Percentiles rank a stretch among this genome's conserved stretches.
phyloP scores from a whole-genome alignment of 2,329 filamentous ascomycete genomes.

The Talaromyces sp. region DNA sequence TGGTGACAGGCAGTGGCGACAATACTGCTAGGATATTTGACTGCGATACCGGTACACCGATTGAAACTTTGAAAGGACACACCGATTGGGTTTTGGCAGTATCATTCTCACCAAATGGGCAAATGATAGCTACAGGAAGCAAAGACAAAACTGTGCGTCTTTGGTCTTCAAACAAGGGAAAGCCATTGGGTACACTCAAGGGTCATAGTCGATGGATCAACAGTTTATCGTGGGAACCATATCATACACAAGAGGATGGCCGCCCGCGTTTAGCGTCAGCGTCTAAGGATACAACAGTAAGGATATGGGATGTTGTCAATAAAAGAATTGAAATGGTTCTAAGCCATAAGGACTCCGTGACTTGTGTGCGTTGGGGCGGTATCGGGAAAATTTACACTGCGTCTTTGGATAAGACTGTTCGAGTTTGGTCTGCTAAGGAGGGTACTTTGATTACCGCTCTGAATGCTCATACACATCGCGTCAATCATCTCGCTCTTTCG shows the following conservation, averaged over 20 bases:
- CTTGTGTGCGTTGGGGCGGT: slow-evolving; percentile 94
- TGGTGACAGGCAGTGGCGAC: slow-evolving; percentile 89
- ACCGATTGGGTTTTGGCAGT: slow-evolving; percentile 86
- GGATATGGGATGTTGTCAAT: slow-evolving; percentile 80
- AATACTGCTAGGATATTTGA: slow-evolving; percentile 92
- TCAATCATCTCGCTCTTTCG: slow-evolving; percentile 90
- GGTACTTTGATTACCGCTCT: slow-evolving; percentile 79
- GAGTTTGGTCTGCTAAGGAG: slow-evolving; percentile 78
- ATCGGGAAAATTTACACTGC: slow-evolving; percentile 77
- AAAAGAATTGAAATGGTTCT: slow-evolving; percentile 77
- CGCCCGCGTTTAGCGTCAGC: slow-evolving; percentile 78
- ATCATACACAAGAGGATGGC: slow-evolving; percentile 72
- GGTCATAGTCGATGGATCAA: slow-evolving; percentile 90
- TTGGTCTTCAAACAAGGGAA: slow-evolving; percentile 82
- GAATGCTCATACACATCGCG: slow-evolving; percentile 82
- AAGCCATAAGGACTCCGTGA: slow-evolving; percentile 82
- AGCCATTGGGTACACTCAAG: slow-evolving; percentile 68
- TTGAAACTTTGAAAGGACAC: slow-evolving; percentile 82
- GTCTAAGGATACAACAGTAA: slow-evolving; percentile 83
- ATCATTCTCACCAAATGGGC: slow-evolving; percentile 79
- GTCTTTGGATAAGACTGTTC: slow-evolving; percentile 88
- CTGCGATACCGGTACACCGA: slow-evolving; percentile 85
- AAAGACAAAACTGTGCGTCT: slow-evolving; percentile 91
- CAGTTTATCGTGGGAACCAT: slow-evolving; percentile 87
- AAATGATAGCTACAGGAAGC: slow-evolving; percentile 78